Evolutionary conservation across 2,329 filamentous ascomycete genomes (phyloP), one percentile per base, ranked within the genome.

Genomic region (Cryphonectria naterciae): DNA sequence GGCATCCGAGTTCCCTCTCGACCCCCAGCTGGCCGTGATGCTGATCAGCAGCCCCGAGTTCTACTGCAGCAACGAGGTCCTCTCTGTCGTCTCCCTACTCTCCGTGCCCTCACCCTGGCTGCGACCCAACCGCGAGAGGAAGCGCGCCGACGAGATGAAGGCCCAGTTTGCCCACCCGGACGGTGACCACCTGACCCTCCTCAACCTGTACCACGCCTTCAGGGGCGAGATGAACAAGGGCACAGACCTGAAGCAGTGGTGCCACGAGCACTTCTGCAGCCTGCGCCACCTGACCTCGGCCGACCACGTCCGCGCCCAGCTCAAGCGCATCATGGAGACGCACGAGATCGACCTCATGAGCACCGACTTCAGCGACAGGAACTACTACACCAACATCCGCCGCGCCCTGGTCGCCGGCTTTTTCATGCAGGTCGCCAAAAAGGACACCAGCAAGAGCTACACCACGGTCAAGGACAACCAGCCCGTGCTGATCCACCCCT

Each of bases 371-470:
- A 92, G 95, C 77, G 91, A 98, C 83, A 97, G 97, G 86, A 93
- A 97, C 79, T 99, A 99, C 85, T 99, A 98, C 83, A 94, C 90
- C 80, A 99, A 99, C 81, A 99, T 99, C 77, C 93, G 95, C 61
- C 91, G 94, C 52, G 95, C 96, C 11, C 87, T 99, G 19, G 92
- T 98, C 17, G 89, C 95, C 0, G 96, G 97, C 46, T 99, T 99
- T 87, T 99, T 99, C 87, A 99, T 99, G 96, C 96, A 99, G 81
- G 93, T 98, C 32, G 97, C 96, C 71, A 98, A 97, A 89, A 94
- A 92, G 79, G 94, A 98, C 78, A 91, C 89, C 41, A 93, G 93
- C 78, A 98, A 98, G 86, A 89, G 93, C 58, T 99, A 99, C 83
- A 90, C 91, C 74, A 99, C 96, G 1, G 92, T 99, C 80, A 99